Conservation (phyloP, 208 protist genomes). For the Crithidia thermophila region DNA sequence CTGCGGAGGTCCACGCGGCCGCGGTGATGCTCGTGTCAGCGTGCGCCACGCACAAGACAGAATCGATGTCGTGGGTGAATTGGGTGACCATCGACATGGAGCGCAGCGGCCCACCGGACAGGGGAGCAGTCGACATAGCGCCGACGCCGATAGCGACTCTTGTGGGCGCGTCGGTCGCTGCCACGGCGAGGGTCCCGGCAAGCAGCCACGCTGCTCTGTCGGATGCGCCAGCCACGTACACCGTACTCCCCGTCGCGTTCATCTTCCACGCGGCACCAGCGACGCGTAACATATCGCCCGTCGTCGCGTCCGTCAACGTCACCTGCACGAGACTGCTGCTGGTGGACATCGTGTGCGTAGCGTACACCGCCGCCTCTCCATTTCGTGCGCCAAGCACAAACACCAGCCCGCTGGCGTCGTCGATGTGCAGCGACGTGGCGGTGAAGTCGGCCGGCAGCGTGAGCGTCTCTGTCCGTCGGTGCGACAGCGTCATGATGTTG, state of each 20-base stretch:
- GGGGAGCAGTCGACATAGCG: too few relatives aligned
- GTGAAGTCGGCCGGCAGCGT: conserved; percentile 3
- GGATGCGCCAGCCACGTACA: not conserved
- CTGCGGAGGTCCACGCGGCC: too few relatives aligned
- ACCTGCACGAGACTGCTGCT: not conserved
- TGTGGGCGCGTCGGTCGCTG: too few relatives aligned
- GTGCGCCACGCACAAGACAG: too few relatives aligned
- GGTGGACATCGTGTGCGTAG: not conserved
- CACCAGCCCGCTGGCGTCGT: conserved; percentile 2
- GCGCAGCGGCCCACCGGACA: too few relatives aligned
- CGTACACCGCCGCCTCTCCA: conserved; percentile 14
- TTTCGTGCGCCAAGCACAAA: not conserved
- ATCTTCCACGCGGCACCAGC: conserved; percentile 12
- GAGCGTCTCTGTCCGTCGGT: not conserved
- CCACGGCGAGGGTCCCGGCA: too few relatives aligned
- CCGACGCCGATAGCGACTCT: too few relatives aligned
- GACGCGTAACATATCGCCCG: not conserved
- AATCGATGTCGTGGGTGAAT: not conserved
- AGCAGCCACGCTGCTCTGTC: too few relatives aligned
- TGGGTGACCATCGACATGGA: too few relatives aligned
- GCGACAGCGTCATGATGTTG: not conserved
- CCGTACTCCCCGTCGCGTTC: not conserved
- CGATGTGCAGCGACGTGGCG: conserved; percentile 9
- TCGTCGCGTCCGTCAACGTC: not conserved
- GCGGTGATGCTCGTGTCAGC: too few relatives aligned